Evolutionary conservation across 371 early-diverging fungal genomes (phyloP).

Genomic region (Mortierella sp.): DNA sequence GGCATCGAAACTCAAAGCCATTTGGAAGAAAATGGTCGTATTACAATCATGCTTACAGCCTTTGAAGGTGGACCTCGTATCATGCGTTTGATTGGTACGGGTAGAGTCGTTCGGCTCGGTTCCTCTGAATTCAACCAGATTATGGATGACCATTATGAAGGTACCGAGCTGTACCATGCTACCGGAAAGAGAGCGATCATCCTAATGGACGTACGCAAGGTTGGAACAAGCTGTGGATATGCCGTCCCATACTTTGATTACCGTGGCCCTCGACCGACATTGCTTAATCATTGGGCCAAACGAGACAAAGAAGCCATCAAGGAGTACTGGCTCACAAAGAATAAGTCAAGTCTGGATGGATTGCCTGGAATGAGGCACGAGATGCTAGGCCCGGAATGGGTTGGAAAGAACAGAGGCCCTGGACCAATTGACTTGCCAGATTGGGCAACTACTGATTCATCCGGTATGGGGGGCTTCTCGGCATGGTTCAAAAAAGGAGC

Average conservation of each 20-base stretch:
- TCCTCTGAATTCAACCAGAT: slow-evolving; percentile 58
- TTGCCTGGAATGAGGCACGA: slow-evolving; percentile 49
- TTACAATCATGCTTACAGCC: slow-evolving; percentile 68
- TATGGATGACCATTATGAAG: slow-evolving; percentile 47
- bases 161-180: slow-evolving; percentile 36
- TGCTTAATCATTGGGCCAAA: slow-evolving; percentile 49
- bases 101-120: slow-evolving; percentile 57
- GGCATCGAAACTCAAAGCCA: slow-evolving; percentile 70
- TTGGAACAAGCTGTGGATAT: slow-evolving; percentile 67
- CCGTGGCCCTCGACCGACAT: slow-evolving; percentile 55
- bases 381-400: slow-evolving; percentile 23
- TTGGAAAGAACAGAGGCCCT: slow-evolving; percentile 16
- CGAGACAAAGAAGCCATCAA: slow-evolving; percentile 30
- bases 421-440: slow-evolving; percentile 9
- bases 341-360: slow-evolving; percentile 57
- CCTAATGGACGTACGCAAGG: slow-evolving; percentile 59
- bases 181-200: slow-evolving; percentile 63
- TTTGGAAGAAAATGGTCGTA: slow-evolving; percentile 64
- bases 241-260: slow-evolving; percentile 67
- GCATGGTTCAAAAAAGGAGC: slow-evolving; percentile 10
- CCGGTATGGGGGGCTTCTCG: not conserved
- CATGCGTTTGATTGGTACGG: slow-evolving; percentile 63
- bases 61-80: slow-evolving; percentile 67
- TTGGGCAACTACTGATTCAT: slow-evolving; percentile 1
- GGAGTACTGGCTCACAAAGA: slow-evolving; percentile 56